These are phyloP conservation scores for Phytophthora podocarpi DNA, from an alignment of 352 stramenopile species.

Conservation along the genomic window DNA sequence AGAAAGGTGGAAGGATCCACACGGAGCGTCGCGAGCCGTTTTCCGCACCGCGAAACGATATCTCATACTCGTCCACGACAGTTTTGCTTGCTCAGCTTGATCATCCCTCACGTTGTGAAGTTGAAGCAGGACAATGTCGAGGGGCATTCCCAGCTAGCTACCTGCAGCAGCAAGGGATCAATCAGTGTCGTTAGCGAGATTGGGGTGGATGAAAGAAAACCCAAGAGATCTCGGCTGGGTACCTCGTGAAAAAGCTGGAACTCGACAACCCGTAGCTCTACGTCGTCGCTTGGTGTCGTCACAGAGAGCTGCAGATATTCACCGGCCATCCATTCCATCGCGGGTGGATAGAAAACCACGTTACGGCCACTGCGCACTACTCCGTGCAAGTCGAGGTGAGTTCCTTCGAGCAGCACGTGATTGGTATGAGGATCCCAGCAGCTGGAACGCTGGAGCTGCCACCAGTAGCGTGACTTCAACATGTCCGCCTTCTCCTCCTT, in stretches of 20 bases:
- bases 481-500: not conserved
- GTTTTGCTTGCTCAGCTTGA: too few relatives aligned
- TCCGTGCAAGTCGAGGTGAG: slow-evolving; percentile 17
- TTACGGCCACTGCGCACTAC: slow-evolving; percentile 16
- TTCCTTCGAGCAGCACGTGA: slow-evolving; percentile 15
- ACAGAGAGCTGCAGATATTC: slow-evolving; percentile 31
- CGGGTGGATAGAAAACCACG: slow-evolving; percentile 27
- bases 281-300: slow-evolving; percentile 7
- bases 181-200: too few relatives aligned
- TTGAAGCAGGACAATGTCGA: slow-evolving; percentile 6
- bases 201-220: too few relatives aligned
- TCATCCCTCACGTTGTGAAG: slow-evolving; percentile 8
- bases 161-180: too few relatives aligned
- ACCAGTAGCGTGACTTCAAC: slow-evolving; percentile 17
- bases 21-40: slow-evolving; percentile 16
- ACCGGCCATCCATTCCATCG: slow-evolving; percentile 31
- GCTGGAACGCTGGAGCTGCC: slow-evolving; percentile 23
- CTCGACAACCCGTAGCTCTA: slow-evolving; percentile 4
- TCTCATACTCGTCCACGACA: not conserved
- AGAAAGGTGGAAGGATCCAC: slow-evolving; percentile 8
- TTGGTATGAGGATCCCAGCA: slow-evolving; percentile 19
- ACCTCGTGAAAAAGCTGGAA: slow-evolving; percentile 27
- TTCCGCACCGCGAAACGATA: slow-evolving; percentile 13
- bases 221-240: too few relatives aligned
- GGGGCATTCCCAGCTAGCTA: slow-evolving; percentile 8